phyloP scores from a whole-genome alignment of 2,329 filamentous ascomycete genomes.

The Neonectria faginata region DNA sequence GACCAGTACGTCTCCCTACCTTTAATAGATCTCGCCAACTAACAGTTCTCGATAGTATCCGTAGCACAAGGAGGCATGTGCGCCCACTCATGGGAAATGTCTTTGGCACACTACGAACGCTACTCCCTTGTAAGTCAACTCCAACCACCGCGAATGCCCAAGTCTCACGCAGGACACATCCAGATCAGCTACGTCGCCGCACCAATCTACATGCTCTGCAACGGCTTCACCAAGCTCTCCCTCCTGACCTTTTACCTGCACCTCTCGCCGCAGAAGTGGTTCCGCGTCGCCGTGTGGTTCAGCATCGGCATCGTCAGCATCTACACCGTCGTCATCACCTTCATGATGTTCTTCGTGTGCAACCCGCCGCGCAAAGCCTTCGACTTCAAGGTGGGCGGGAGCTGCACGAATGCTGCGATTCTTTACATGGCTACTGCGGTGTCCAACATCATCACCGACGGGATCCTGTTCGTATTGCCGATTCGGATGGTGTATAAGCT shows the following conservation, averaged over 20 bases:
- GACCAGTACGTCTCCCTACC: slow-evolving; percentile 12
- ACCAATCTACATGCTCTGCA: slow-evolving; percentile 50
- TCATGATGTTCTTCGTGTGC: slow-evolving; percentile 43
- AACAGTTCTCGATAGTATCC: slow-evolving; percentile 20
- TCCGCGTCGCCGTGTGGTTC: slow-evolving; percentile 46
- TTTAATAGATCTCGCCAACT: not conserved
- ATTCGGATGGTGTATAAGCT: slow-evolving; percentile 58
- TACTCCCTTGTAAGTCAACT: slow-evolving; percentile 37
- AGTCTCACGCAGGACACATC: slow-evolving; percentile 15
- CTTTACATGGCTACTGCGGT: slow-evolving; percentile 62
- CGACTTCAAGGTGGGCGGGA: slow-evolving; percentile 41
- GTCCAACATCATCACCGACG: slow-evolving; percentile 60
- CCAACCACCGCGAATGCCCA: not conserved
- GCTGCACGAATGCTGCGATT: slow-evolving; percentile 57
- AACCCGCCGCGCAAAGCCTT: slow-evolving; percentile 41
- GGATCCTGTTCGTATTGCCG: slow-evolving; percentile 59
- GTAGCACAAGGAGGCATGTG: slow-evolving; percentile 35
- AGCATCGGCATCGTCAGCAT: slow-evolving; percentile 47
- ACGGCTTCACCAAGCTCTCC: slow-evolving; percentile 52
- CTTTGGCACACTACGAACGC: slow-evolving; percentile 32
- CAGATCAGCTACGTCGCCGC: slow-evolving; percentile 41
- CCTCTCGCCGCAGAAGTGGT: slow-evolving; percentile 50
- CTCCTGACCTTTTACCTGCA: slow-evolving; percentile 53
- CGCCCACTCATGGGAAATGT: slow-evolving; percentile 42
- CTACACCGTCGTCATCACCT: slow-evolving; percentile 46